phyloP scores from a whole-genome alignment of 2,329 filamentous ascomycete species.

The Diaporthe ampelina region DNA sequence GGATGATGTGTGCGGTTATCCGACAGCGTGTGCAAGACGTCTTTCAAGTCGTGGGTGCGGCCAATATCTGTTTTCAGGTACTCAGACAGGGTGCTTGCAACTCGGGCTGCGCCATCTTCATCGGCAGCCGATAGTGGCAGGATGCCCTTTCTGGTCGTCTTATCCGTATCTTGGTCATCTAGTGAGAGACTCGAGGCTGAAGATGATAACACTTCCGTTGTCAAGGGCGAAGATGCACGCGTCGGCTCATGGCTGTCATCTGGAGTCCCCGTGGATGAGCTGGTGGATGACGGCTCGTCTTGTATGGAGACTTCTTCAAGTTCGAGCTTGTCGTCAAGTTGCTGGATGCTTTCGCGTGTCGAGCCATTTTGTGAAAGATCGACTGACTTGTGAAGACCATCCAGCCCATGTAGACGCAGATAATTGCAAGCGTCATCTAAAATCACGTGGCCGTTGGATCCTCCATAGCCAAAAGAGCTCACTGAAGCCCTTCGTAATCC shows the following conservation, averaged over 20 bases:
- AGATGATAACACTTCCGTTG: background rate
- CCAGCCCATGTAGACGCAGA: background rate
- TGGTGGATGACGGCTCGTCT: background rate
- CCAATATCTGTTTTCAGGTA: background rate
- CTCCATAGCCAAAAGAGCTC: constrained; percentile 27
- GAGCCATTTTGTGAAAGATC: background rate
- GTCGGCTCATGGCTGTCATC: background rate
- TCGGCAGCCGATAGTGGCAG: constrained; percentile 11
- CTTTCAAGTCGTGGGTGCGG: background rate
- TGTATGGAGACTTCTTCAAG: background rate
- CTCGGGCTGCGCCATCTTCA: constrained; percentile 15
- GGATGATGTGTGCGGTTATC: constrained; percentile 4
- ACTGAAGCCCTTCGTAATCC: constrained; percentile 24
- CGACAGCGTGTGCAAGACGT: constrained; percentile 7
- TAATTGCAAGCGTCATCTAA: constrained; percentile 16
- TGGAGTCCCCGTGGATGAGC: background rate
- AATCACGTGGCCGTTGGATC: constrained; percentile 26
- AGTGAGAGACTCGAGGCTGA: background rate
- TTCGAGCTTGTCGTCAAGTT: background rate
- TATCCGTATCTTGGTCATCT: background rate
- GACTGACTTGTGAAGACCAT: constrained; percentile 9
- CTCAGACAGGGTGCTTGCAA: background rate
- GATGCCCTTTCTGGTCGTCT: background rate
- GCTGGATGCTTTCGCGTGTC: background rate
- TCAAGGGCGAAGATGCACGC: background rate